These are phyloP conservation scores for Zymoseptoria crescenta DNA, from an alignment of 2,329 filamentous ascomycete species.

Conservation along the genomic window DNA sequence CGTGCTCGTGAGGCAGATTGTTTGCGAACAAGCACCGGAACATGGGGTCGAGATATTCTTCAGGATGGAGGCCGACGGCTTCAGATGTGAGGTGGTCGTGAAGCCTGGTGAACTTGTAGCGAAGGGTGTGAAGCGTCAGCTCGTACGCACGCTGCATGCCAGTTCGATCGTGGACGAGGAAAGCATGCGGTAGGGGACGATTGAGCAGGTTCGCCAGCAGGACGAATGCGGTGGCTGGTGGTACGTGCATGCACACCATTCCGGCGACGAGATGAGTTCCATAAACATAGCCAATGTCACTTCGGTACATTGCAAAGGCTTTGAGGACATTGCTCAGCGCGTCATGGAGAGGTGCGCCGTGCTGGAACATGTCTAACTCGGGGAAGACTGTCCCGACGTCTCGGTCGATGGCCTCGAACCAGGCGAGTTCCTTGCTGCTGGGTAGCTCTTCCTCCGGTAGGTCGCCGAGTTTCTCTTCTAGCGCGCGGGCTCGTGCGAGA, in stretches of 20 bases:
- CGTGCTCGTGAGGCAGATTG: conserved; percentile 35
- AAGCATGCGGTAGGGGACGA: conserved; percentile 64
- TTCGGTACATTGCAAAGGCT: conserved; percentile 74
- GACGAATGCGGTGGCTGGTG: conserved; percentile 58
- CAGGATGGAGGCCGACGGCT: conserved; percentile 27
- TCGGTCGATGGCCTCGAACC: conserved; percentile 56
- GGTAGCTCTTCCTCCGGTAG: conserved; percentile 37
- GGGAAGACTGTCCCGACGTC: conserved; percentile 63
- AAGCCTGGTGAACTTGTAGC: conserved; percentile 56
- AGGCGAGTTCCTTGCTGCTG: conserved; percentile 48
- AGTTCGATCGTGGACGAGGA: conserved; percentile 62
- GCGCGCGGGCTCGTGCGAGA: conserved; percentile 56
- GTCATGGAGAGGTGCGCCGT: conserved; percentile 58
- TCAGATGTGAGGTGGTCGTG: conserved; percentile 53
- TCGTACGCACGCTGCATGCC: conserved; percentile 63
- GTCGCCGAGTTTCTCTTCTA: conserved; percentile 49
- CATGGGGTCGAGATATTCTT: conserved; percentile 29
- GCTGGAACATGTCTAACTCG: conserved; percentile 61
- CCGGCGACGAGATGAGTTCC: conserved; percentile 70
- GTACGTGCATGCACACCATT: conserved; percentile 63
- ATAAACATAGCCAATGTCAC: conserved; percentile 68
- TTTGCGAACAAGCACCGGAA: conserved; percentile 28
- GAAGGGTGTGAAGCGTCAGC: conserved; percentile 59
- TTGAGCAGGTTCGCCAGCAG: conserved; percentile 71
- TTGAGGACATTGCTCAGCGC: conserved; percentile 64